These are phyloP conservation scores for Clohesyomyces aquaticus DNA, from an alignment of 495 filamentous ascomycete species.

Conservation along the genomic window DNA sequence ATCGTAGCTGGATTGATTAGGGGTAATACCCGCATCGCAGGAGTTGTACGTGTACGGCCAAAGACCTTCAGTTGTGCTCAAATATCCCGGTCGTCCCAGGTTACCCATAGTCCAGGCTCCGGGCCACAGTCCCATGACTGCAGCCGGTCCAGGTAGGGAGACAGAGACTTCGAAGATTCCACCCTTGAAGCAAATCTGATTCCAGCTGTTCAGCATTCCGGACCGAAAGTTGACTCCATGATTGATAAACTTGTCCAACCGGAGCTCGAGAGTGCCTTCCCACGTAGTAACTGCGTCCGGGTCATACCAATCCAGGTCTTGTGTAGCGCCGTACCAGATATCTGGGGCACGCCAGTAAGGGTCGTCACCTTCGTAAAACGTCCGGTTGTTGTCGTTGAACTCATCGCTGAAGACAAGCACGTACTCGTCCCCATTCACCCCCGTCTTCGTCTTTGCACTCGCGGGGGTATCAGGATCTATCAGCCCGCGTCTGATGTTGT, in stretches of 20 bases:
- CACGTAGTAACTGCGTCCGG: constrained; percentile 73
- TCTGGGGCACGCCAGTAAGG: constrained; percentile 72
- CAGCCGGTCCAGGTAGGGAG: constrained; percentile 72
- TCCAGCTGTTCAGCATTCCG: constrained; percentile 84
- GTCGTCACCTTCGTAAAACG: constrained; percentile 76
- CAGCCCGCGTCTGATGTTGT: constrained; percentile 62
- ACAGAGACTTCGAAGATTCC: constrained; percentile 75
- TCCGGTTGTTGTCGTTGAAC: constrained; percentile 71
- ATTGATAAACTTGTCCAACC: constrained; percentile 68
- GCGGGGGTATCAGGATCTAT: constrained; percentile 75
- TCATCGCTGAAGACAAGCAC: constrained; percentile 80
- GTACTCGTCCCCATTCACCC: constrained; percentile 62
- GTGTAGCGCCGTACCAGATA: constrained; percentile 77
- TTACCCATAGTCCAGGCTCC: constrained; percentile 84
- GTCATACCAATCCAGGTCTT: constrained; percentile 83
- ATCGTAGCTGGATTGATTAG: constrained; percentile 73
- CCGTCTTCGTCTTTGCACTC: constrained; percentile 60
- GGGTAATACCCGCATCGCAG: constrained; percentile 76
- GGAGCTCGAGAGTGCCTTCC: constrained; percentile 63
- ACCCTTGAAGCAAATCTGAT: constrained; percentile 79
- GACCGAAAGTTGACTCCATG: constrained; percentile 72
- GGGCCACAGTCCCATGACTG: constrained; percentile 74
- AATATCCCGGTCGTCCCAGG: constrained; percentile 70
- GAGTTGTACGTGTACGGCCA: constrained; percentile 80
- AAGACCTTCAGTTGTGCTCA: constrained; percentile 70